Evolutionary conservation across 169 alveolate species (phyloP).

Genomic region (Plasmodium fragile): DNA sequence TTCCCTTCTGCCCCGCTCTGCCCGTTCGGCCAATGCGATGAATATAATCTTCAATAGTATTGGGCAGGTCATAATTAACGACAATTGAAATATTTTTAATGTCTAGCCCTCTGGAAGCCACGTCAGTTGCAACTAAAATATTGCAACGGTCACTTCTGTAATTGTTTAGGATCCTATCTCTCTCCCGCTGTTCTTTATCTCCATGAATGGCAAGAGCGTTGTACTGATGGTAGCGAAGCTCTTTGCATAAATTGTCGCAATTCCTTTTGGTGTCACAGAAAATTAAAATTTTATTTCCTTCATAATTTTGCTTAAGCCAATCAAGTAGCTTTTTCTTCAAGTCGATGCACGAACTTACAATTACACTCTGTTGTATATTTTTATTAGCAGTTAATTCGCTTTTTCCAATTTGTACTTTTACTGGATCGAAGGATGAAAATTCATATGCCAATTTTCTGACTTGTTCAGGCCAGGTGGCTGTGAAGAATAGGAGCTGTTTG

Average conservation of each 20-base stretch:
- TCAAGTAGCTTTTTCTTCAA: slow-evolving; percentile 79
- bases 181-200: slow-evolving; percentile 91
- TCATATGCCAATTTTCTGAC: slow-evolving; percentile 91
- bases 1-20: slow-evolving; percentile 92
- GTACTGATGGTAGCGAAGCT: slow-evolving; percentile 88
- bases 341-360: slow-evolving; percentile 83
- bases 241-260: slow-evolving; percentile 90
- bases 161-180: slow-evolving; percentile 86
- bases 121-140: slow-evolving; percentile 95
- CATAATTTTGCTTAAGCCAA: slow-evolving; percentile 80
- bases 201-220: slow-evolving; percentile 93
- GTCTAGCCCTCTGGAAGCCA: slow-evolving; percentile 97
- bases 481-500: slow-evolving; percentile 92
- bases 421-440: slow-evolving; percentile 90
- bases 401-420: slow-evolving; percentile 92
- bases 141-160: slow-evolving; percentile 91
- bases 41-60: slow-evolving; percentile 90
- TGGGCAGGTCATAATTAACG: slow-evolving; percentile 95
- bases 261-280: slow-evolving; percentile 88
- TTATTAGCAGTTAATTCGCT: slow-evolving; percentile 89
- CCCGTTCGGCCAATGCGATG: slow-evolving; percentile 98
- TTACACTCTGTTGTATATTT: slow-evolving; percentile 86
- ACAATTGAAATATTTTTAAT: slow-evolving; percentile 93
- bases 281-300: slow-evolving; percentile 85
- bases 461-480: slow-evolving; percentile 96